phyloP scores from a whole-genome alignment of 257 asterid genomes.

The Petunia secreta region DNA sequence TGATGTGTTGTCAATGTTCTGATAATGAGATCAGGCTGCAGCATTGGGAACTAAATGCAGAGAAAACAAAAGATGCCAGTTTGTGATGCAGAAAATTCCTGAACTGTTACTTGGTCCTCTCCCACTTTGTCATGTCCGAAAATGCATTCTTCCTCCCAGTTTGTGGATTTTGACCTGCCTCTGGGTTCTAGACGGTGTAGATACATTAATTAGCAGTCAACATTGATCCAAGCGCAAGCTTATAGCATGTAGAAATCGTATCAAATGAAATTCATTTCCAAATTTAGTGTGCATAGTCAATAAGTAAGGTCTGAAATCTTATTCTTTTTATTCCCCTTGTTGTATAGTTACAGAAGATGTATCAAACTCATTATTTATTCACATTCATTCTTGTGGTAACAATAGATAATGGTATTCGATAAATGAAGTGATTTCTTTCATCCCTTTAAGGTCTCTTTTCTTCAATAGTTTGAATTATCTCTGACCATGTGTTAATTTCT shows the following conservation, averaged over 20 bases:
- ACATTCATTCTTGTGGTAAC: conserved; percentile 22
- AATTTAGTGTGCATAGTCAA: conserved; percentile 22
- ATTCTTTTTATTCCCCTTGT: conserved; percentile 16
- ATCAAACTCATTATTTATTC: conserved; percentile 8
- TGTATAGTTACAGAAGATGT: conserved; percentile 19
- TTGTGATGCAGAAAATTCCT: background rate
- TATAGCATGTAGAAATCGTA: conserved; percentile 19
- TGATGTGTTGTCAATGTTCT: background rate
- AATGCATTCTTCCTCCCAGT: conserved; percentile 2
- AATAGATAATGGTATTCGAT: background rate
- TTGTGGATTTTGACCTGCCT: conserved; percentile 19
- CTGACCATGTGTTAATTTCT: background rate
- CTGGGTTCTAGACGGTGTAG: background rate
- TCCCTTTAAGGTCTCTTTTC: background rate
- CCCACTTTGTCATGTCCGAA: background rate
- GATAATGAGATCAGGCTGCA: conserved; percentile 4
- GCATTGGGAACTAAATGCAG: background rate
- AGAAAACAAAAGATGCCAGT: background rate
- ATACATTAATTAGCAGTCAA: conserved; percentile 6
- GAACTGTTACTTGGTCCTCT: conserved; percentile 13
- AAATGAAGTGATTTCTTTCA: conserved; percentile 18
- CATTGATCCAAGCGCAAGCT: conserved; percentile 16
- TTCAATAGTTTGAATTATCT: background rate
- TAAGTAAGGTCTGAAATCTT: background rate
- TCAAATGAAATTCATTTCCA: conserved; percentile 25